Base-by-base conservation (phyloP, 2,329 filamentous ascomycete species). In the Colletotrichum sp. region DNA sequence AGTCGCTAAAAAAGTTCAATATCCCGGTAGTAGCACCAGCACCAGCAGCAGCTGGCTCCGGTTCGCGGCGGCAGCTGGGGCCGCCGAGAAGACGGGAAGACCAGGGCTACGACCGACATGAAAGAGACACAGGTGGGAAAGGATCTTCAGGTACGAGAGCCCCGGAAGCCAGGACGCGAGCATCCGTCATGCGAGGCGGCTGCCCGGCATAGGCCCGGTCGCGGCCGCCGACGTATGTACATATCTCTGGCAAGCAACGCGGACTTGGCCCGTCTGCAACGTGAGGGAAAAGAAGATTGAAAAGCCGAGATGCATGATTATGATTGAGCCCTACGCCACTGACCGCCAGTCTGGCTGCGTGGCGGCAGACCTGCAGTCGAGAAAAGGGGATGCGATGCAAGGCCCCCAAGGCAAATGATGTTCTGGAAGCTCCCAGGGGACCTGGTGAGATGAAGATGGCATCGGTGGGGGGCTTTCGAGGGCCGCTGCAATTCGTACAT, bases 121-220 rank as follows among this genome's bases (percentile, higher is more conserved):
- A 68, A 28, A 13, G 7, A 43, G 36, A 24, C 55, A 38, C 6
- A 63, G 63, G 13, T n/a, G 24, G 69, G 63, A 63, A 75, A 43
- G 7, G 63, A 72, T 75, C 69, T 75, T 72, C 69, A 67, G 72
- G 72, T 5, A 64, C 61, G 26, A 34, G 48, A 52, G 43, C 43
- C 18, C 57, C 58, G 16, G 61, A 30, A 43, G 36, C 21, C 60
- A 12, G 43, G 36, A 52, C 28, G 61, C 61, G 55, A 30, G 48
- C 65, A 67, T 15, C 65, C 65, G 65, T 57, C 32, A 57, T 67
- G 65, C 65, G 65, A 67, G 48, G n/a, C 48, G 65, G 28, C 48
- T 57, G 30, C 18, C 64, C 48, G 48, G 65, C 65, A 58, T 67
- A 38, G 65, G 43, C 48, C 65, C 65, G 65, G 48, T 57, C 21